These are phyloP conservation scores for Sporobolomyces phaffii DNA, from an alignment of 768 basidiomycete species.

Conservation along the genomic window DNA sequence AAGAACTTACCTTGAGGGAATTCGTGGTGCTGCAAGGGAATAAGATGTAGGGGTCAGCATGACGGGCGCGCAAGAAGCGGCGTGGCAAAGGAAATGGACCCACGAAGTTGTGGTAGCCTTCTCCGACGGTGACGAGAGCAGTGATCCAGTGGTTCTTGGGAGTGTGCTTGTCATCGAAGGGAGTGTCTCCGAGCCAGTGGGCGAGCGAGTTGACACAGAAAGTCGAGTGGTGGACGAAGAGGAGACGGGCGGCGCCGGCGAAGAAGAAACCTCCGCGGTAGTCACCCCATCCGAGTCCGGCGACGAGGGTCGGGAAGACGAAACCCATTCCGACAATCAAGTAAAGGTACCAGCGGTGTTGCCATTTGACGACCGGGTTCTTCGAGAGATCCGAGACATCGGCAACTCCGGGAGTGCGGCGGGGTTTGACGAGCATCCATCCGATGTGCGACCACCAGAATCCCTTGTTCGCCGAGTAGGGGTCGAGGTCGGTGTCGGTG, in stretches of 20 bases:
- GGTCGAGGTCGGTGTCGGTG: slow-evolving; percentile 80
- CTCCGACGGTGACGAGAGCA: slow-evolving; percentile 75
- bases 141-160: slow-evolving; percentile 58
- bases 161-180: slow-evolving; percentile 70
- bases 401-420: slow-evolving; percentile 62
- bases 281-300: slow-evolving; percentile 67
- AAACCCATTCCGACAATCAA: slow-evolving; percentile 65
- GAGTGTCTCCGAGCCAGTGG: slow-evolving; percentile 71
- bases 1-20: slow-evolving; percentile 76
- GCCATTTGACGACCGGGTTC: slow-evolving; percentile 67
- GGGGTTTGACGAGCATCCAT: slow-evolving; percentile 76
- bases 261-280: slow-evolving; percentile 69
- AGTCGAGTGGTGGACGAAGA: slow-evolving; percentile 76
- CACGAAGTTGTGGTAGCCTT: slow-evolving; percentile 86
- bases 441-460: slow-evolving; percentile 72
- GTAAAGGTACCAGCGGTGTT: slow-evolving; percentile 66
- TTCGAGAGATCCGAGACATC: slow-evolving; percentile 68
- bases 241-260: slow-evolving; percentile 67
- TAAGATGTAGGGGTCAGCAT: no score
- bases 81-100: no score
- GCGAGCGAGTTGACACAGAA: slow-evolving; percentile 86
- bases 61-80: no score
- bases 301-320: slow-evolving; percentile 61
- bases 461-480: slow-evolving; percentile 72
- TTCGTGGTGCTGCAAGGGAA: no score